Conservation (phyloP, 169 alveolate genomes). For the Plasmodium vivax region DNA sequence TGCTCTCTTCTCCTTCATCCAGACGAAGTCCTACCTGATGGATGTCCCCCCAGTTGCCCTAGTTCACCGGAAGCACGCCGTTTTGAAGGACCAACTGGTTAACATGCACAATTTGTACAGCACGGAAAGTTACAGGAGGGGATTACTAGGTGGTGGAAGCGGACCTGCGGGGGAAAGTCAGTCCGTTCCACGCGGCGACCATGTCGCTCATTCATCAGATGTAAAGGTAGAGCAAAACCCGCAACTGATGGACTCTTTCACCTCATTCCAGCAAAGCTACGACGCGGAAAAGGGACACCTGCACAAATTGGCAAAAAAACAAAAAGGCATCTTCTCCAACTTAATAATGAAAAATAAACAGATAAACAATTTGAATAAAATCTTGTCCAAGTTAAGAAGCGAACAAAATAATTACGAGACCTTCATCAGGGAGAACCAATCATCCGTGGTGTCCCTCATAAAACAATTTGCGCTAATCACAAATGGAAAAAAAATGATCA, state of each 20-base stretch:
- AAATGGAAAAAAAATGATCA: slow-evolving; percentile 13
- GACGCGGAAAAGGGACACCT: slow-evolving; percentile 9
- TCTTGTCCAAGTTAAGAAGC: slow-evolving; percentile 7
- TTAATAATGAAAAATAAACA: slow-evolving; percentile 11
- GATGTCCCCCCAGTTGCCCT: slow-evolving; percentile 52
- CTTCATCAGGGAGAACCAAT: slow-evolving; percentile 4
- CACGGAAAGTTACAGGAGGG: slow-evolving; percentile 25
- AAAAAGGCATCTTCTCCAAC: slow-evolving; percentile 36
- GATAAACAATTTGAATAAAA: slow-evolving; percentile 12
- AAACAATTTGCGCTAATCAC: slow-evolving; percentile 63
- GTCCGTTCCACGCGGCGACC: not conserved
- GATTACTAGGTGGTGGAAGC: not conserved
- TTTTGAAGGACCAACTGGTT: slow-evolving; percentile 24
- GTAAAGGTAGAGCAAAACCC: not conserved
- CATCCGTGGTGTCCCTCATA: slow-evolving; percentile 6
- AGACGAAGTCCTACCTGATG: slow-evolving; percentile 11
- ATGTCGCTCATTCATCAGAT: not conserved
- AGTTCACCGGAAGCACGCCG: slow-evolving; percentile 55
- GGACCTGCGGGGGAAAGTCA: not conserved
- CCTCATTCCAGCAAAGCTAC: slow-evolving; percentile 26
- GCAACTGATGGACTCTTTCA: not conserved
- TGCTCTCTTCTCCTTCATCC: slow-evolving; percentile 23
- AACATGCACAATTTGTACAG: slow-evolving; percentile 48
- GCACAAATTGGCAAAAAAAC: slow-evolving; percentile 19
- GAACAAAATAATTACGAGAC: slow-evolving; percentile 7